A percentile compares a stretch with the other conserved stretches of the same genome.
phyloP scores from a whole-genome alignment of 2,329 filamentous ascomycete genomes.

The Davidsoniella virescens region DNA sequence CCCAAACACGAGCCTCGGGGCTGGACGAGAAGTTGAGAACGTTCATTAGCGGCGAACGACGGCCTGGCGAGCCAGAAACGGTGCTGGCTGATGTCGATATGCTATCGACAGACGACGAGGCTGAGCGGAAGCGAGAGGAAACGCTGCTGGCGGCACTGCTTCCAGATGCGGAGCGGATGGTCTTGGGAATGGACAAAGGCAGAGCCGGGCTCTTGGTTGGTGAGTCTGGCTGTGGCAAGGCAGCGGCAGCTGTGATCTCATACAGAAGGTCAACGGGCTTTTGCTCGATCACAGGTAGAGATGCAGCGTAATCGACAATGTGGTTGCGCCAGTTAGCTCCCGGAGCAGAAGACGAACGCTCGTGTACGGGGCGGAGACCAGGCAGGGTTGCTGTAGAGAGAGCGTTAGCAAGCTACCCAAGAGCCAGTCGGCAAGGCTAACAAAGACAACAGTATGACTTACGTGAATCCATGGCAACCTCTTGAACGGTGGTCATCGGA shows the following conservation, averaged over 20 bases:
- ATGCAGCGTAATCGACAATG: constrained; percentile 7
- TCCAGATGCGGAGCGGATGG: neutral
- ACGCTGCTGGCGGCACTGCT: neutral
- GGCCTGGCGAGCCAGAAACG: constrained; percentile 1
- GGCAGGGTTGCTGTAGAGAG: constrained; percentile 43
- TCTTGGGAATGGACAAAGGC: constrained; percentile 10
- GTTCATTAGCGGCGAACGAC: neutral
- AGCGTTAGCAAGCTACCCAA: neutral
- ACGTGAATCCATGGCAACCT: constrained; percentile 55
- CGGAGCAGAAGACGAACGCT: constrained; percentile 48
- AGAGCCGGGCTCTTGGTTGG: constrained; percentile 4
- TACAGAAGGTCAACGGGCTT: constrained; percentile 16
- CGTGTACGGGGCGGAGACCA: constrained; percentile 45
- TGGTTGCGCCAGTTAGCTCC: constrained; percentile 17
- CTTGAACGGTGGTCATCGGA: constrained; percentile 53
- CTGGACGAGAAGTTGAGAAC: neutral
- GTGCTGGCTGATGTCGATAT: neutral
- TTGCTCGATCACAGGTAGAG: constrained; percentile 19
- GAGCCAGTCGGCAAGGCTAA: neutral
- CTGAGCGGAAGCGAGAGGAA: constrained; percentile 10
- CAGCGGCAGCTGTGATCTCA: constrained; percentile 1
- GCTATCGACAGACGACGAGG: constrained; percentile 7
- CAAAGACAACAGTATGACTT: constrained; percentile 19
- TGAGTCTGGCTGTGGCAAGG: constrained; percentile 3
- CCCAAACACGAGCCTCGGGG: neutral